Evolutionary conservation across 257 asterid species (phyloP).

Genomic region (Solanum tarijense): DNA sequence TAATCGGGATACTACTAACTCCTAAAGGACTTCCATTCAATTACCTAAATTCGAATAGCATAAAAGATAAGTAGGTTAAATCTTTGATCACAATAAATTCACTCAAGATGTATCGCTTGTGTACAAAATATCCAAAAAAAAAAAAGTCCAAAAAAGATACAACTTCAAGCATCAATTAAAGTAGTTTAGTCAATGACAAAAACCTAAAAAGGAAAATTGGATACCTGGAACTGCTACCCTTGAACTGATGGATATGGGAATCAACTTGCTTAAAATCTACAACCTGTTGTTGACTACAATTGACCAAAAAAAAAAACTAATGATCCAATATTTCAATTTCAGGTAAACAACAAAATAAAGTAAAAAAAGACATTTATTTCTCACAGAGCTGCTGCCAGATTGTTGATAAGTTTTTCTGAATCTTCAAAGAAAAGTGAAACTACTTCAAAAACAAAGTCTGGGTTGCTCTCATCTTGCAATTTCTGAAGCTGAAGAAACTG

Average conservation of each 20-base stretch:
- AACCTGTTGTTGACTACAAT: constrained; percentile 39
- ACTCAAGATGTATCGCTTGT: not conserved
- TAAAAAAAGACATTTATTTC: not conserved
- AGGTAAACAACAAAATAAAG: not conserved
- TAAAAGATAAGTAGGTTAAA: not conserved
- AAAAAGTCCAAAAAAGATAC: not conserved
- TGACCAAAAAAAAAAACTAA: not conserved
- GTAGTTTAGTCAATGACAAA: not conserved
- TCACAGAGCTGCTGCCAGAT: constrained; percentile 51
- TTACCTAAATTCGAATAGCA: not conserved
- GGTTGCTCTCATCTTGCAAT: constrained; percentile 69
- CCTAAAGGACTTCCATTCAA: not conserved
- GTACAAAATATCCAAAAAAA: not conserved
- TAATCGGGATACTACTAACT: not conserved
- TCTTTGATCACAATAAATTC: not conserved
- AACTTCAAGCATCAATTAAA: not conserved
- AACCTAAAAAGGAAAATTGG: not conserved
- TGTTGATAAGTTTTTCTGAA: constrained; percentile 57
- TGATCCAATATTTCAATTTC: not conserved
- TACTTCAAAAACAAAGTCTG: constrained; percentile 63
- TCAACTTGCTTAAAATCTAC: constrained; percentile 65
- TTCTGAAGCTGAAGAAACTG: constrained; percentile 59
- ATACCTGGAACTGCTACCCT: constrained; percentile 77
- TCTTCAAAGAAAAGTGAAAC: constrained; percentile 64
- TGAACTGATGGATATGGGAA: constrained; percentile 63